Evolutionary conservation across 139 green algal species (phyloP), one percentile per base, ranked within the genome.

Genomic region (Tetradesmus lagerheimii): DNA sequence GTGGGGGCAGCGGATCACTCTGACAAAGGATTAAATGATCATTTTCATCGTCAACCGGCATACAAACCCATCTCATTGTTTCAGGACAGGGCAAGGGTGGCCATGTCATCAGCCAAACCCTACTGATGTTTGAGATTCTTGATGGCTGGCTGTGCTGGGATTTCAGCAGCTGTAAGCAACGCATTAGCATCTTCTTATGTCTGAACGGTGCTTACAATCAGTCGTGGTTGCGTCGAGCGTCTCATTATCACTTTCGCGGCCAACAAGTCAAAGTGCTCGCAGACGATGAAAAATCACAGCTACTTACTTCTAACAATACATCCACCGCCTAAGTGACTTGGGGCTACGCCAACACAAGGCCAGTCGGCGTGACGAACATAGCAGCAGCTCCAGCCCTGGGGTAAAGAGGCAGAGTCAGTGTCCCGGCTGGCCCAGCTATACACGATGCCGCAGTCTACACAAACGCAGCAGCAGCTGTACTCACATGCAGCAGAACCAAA

Each of bases 401-500:
- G 43, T 37, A 27, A 31, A 29, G 31, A 37, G 29, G 25, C 31
- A 31, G 15, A 66, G 41, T 67, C 12, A 20, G 50, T 71, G 20
- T 62, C 12, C 47, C 20, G 47, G 47, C 27, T 18, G 20, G 64
- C 27, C 11, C 1, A 8, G n/a, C 11, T 57, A 20, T 1, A 31
- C 39, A 38, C 57, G 14, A 90, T 86, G 76, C 50, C 76, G 38
- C 35, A 45, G 18, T 34, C 38, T 15, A 91, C 87, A 23, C 87
- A 91, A 37, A 91, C 87, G 53, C 91, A 94, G 85, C 91, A 94
- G 85, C 91, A 94, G 90, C 85, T 95, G 3, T 96, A 96, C 84
- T 93, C 92, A 2, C 93, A 96, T 85, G 92, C 93, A 14, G 93
- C 92, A 3, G 94, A 95, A 80, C 94, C 94, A 1, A 95, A 95